Percentiles rank a stretch among this genome's conserved stretches.
phyloP scores from a whole-genome alignment of 2,329 filamentous ascomycete species.

The Beauveria sp. region DNA sequence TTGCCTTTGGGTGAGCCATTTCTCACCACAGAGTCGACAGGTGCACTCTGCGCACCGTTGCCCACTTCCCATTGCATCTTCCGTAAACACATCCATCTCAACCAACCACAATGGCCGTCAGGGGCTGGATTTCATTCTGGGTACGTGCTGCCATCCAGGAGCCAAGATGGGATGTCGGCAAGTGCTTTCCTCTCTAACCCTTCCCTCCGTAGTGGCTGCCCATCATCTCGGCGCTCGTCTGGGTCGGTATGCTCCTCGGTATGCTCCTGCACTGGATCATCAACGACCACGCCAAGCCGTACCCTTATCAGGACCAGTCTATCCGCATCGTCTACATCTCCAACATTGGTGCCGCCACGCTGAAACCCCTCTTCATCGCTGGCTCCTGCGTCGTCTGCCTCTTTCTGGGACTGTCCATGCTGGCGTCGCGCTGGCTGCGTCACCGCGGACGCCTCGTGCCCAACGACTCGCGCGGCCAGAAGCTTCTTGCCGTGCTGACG shows the following conservation, averaged over 20 bases:
- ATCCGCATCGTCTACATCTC: constrained; percentile 67
- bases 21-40: neutral
- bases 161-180: neutral
- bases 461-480: constrained; percentile 59
- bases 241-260: constrained; percentile 60
- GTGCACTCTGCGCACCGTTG: neutral
- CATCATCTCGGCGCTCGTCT: constrained; percentile 56
- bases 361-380: constrained; percentile 73
- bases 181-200: neutral
- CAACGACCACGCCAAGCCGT: constrained; percentile 44
- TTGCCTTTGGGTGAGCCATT: neutral
- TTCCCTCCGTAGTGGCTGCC: constrained; percentile 48
- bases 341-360: constrained; percentile 50
- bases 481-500: constrained; percentile 50
- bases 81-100: neutral
- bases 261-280: constrained; percentile 65
- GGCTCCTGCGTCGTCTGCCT: constrained; percentile 65
- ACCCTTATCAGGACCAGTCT: constrained; percentile 48
- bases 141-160: constrained; percentile 18
- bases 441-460: constrained; percentile 71
- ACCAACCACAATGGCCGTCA: constrained; percentile 22
- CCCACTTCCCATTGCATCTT: neutral
- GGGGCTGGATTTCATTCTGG: constrained; percentile 32
- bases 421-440: constrained; percentile 76
- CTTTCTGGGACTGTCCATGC: constrained; percentile 73